Evolutionary conservation across 2,329 filamentous ascomycete species (phyloP), one percentile per base, ranked within the genome.

Genomic region (Pseudogymnoascus verrucosus): DNA sequence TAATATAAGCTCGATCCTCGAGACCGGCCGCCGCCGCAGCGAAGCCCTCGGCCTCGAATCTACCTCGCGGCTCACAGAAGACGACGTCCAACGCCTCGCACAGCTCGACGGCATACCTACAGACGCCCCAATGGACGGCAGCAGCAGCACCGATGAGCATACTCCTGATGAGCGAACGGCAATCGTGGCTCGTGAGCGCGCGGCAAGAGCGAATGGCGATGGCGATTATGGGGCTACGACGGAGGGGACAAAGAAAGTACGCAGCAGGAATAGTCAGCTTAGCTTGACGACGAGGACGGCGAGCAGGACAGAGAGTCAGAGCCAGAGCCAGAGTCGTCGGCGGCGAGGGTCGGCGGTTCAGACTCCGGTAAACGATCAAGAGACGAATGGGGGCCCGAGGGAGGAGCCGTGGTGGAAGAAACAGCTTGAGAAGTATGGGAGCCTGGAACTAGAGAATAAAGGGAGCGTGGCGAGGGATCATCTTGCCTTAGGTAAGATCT

Each of bases 381-480:
- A 47, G 19, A 1, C 21, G 10, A 26, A 6, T 47, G 21, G 21
- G 42, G 21, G n/a, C n/a, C 67, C 69, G 57, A 67, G 72, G 42
- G 66, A 74, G 64, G 73, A 74, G 66, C 67, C 74, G 44, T 86
- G 86, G 82, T 86, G 82, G 80, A 77, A 77, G 69, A 71, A 72
- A 34, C 73, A 84, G 40, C 68, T 80, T 23, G 76, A 73, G 6
- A 75, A 78, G 64, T 80, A 87, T 68, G 71, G 73, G 28, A 69
- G 66, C 42, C 82, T 95, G 61, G 90, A 93, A 78, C 76, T 95
- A 65, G 90, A 95, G 75, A 95, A 95, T 72, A 93, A 91, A 75
- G 90, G 90, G 40, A 91, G 88, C 72, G 90, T 93, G 40, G 90
- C 90, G 10, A 80, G 90, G 70, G 90, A 95, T 75, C 90, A 95